Base-by-base conservation (phyloP, 345 rosid genomes). In the Aquilaria malaccensis region DNA sequence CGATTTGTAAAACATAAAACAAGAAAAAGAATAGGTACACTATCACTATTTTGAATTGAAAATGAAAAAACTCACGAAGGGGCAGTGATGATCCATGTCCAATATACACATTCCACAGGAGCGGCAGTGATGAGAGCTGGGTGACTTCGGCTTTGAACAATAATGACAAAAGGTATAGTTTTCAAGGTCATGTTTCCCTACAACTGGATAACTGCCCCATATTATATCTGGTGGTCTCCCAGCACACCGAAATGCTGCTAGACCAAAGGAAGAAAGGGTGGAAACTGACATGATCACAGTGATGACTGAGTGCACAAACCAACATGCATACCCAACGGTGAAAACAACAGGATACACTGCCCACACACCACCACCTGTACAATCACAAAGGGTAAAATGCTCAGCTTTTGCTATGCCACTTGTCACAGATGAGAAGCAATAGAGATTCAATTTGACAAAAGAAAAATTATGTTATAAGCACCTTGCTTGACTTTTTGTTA, bases 61-160 rank as follows among this genome's bases (percentile, higher is more conserved):
- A 37, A 37, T 37, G 43, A 37, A 2, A 57, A 57, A 47, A 80
- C 96, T 87, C 83, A 93, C 98, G 63, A 93, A 85, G 63, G 98
- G 98, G 77, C 97, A 93, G 77, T 89, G 98, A 76, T 93, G 98
- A 79, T 93, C 98, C 97, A 93, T 93, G 80, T 93, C 94, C 60
- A 89, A 61, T 58, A 93, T 74, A 77, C 97, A 93, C 75, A 73
- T 80, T 70, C 88, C 87, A 73, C 98, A 93, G 9, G 98, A 78
- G 70, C 90, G 86, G 66, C 98, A 93, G 74, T 93, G 98, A 84
- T 89, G 97, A 56, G 85, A 59, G 75, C 88, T 82, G 12, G 96
- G 94, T 33, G 98, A 85, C 77, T 93, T 93, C 11, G 94, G 97
- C 79, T 71, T 87, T 45, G 75, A 77, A 76, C 97, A 89, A 66